Evolutionary conservation across 1,284 basidiomycete species (phyloP).

Genomic region (Pulveroboletus sp.): DNA sequence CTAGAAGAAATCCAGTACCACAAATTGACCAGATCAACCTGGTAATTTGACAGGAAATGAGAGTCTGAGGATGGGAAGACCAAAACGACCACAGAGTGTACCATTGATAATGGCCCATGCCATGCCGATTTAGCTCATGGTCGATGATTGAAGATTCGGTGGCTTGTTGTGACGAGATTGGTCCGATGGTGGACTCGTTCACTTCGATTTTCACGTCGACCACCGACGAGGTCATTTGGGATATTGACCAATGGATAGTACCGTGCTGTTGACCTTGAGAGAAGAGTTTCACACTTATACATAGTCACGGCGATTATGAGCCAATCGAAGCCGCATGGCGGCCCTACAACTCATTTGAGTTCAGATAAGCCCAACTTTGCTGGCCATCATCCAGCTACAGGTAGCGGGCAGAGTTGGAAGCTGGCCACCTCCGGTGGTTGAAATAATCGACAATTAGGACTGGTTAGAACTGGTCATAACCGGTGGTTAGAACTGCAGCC

Average conservation of each 20-base stretch:
- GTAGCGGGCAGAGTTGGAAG: too few species aligned
- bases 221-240: neutral
- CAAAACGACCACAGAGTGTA: neutral
- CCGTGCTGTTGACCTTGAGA: neutral
- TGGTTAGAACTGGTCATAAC: too few species aligned
- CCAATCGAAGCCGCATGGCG: too few species aligned
- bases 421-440: too few species aligned
- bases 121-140: constrained; percentile 16
- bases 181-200: neutral
- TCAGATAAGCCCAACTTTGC: too few species aligned
- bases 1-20: constrained; percentile 13
- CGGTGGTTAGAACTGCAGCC: too few species aligned
- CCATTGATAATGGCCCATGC: constrained; percentile 24
- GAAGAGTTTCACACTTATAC: neutral
- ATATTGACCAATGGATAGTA: neutral
- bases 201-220: neutral
- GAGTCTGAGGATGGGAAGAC: neutral
- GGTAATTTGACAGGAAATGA: neutral
- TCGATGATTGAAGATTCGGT: constrained; percentile 21
- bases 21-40: constrained; percentile 25
- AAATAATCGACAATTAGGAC: too few species aligned
- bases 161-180: neutral
- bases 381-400: too few species aligned
- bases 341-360: too few species aligned
- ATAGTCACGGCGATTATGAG: too few species aligned